Conservation (phyloP, 2,329 filamentous ascomycete genomes). For the Sclerotinia glacialis region DNA sequence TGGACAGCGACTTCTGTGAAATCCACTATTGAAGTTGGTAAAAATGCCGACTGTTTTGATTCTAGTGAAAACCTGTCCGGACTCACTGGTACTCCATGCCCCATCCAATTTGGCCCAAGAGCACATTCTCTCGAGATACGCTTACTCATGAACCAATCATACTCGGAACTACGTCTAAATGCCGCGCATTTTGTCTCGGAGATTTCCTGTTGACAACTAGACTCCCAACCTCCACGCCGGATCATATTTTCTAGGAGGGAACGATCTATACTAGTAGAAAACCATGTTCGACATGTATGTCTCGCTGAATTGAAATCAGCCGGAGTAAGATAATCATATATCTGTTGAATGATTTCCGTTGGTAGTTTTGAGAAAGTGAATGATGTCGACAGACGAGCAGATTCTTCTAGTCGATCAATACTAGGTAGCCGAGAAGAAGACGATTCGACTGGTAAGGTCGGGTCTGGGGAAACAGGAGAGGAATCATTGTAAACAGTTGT, state of each 20-base stretch:
- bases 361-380: conserved; percentile 26
- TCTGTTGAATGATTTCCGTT: conserved; percentile 43
- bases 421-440: conserved; percentile 14
- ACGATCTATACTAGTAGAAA: conserved; percentile 53
- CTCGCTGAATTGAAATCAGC: conserved; percentile 57
- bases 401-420: conserved; percentile 24
- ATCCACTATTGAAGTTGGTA: conserved; percentile 40
- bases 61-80: background rate
- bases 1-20: conserved; percentile 41
- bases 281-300: conserved; percentile 59
- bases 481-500: conserved; percentile 26
- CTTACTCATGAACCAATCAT: conserved; percentile 43
- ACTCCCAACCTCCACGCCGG: conserved; percentile 54
- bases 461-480: conserved; percentile 22
- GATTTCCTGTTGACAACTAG: conserved; percentile 37
- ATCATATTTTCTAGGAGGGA: conserved; percentile 53
- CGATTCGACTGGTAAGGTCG: conserved; percentile 22
- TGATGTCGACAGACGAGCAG: conserved; percentile 25
- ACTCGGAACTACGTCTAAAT: conserved; percentile 23
- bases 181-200: conserved; percentile 15
- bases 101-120: conserved; percentile 37
- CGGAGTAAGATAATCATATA: conserved; percentile 41
- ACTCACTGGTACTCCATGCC: conserved; percentile 31
- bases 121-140: conserved; percentile 45
- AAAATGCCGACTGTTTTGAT: conserved; percentile 36